phyloP scores from a whole-genome alignment of 1,139 yeast genomes.

The Magnusiomyces tetraspermus region DNA sequence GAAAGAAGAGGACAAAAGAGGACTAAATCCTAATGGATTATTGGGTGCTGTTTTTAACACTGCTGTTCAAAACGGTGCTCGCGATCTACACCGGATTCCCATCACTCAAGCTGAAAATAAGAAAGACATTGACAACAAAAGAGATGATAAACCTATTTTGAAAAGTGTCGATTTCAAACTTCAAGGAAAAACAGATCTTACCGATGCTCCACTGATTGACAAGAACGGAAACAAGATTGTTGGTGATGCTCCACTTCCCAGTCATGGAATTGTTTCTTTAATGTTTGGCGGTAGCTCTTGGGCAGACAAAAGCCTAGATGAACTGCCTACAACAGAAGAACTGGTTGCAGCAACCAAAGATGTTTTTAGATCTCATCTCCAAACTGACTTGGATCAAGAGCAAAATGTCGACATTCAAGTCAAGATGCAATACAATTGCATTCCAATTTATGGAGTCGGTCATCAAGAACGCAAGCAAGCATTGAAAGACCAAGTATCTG shows the following conservation, averaged over 20 bases:
- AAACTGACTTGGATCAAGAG: slow-evolving; percentile 43
- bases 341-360: slow-evolving; percentile 39
- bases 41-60: slow-evolving; percentile 90
- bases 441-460: slow-evolving; percentile 78
- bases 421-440: slow-evolving; percentile 42
- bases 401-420: slow-evolving; percentile 40
- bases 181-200: slow-evolving; percentile 5
- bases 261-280: slow-evolving; percentile 63
- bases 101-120: slow-evolving; percentile 11
- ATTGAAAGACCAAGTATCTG: slow-evolving; percentile 32
- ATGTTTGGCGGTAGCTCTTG: slow-evolving; percentile 84
- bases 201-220: slow-evolving; percentile 12
- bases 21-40: slow-evolving; percentile 47
- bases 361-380: slow-evolving; percentile 44
- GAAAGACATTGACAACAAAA: slow-evolving; percentile 8
- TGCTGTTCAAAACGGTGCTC: slow-evolving; percentile 38
- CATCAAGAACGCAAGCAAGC: slow-evolving; percentile 43
- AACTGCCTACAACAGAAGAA: slow-evolving; percentile 41
- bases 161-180: slow-evolving; percentile 11
- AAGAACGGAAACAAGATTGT: background rate
- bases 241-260: slow-evolving; percentile 5
- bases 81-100: slow-evolving; percentile 14
- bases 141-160: slow-evolving; percentile 5
- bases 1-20: slow-evolving; percentile 30
- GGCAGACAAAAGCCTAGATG: slow-evolving; percentile 25